A percentile compares a stretch with the other conserved stretches of the same genome.
phyloP scores from a whole-genome alignment of 2,329 filamentous ascomycete genomes.

The Pestalotiopsis sp. region DNA sequence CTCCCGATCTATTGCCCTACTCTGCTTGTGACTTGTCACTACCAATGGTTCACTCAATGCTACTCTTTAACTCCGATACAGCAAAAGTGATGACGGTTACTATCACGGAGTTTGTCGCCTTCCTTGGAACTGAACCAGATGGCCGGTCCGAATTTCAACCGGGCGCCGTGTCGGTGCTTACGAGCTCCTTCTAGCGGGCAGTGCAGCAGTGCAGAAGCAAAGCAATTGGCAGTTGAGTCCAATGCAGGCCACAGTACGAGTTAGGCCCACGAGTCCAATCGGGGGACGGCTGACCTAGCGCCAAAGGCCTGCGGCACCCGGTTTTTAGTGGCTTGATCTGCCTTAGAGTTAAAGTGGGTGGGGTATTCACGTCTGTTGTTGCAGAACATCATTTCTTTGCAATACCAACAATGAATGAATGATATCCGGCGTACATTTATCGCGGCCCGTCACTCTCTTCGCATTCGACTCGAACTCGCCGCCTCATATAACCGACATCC shows the following conservation, averaged over 20 bases:
- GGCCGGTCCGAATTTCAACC: neutral
- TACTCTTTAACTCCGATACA: neutral
- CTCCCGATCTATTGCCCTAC: neutral
- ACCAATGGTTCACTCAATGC: too few species aligned
- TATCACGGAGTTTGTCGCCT: neutral
- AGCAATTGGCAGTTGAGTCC: neutral
- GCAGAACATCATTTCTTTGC: neutral
- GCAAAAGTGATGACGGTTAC: neutral
- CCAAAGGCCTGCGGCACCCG: neutral
- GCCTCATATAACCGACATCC: too few species aligned
- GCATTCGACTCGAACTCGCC: neutral
- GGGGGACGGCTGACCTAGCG: neutral
- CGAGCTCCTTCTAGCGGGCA: neutral
- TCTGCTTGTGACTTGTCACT: neutral
- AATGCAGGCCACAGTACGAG: neutral
- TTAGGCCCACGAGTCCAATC: neutral
- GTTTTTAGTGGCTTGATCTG: neutral
- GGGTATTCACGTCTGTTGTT: neutral
- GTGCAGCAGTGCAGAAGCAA: too few species aligned
- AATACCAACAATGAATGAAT: neutral
- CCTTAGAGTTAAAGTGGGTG: neutral
- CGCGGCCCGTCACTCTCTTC: neutral
- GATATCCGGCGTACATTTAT: neutral
- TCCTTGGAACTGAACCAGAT: neutral
- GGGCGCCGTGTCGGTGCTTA: neutral